Evolutionary conservation across 495 filamentous ascomycete species (phyloP), one percentile per base, ranked within the genome.

Genomic region (Cryomyces antarcticus): DNA sequence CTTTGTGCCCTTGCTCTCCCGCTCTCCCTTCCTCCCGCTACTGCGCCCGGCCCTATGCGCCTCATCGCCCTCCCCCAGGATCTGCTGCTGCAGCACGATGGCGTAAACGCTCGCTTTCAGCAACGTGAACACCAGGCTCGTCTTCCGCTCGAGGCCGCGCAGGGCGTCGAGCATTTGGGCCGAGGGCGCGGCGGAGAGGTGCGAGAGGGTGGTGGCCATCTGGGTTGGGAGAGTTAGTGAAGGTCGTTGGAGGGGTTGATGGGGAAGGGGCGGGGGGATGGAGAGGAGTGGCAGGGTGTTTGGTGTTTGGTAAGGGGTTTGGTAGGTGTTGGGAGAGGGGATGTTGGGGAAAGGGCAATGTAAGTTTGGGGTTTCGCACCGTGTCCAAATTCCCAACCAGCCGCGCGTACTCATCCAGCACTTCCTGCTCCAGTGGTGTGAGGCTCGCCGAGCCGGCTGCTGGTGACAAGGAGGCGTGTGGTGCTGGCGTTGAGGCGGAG

Each of bases 91-190:
- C 65, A 97, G 59, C 50, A 97, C 86, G 66, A 97, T 95, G 57
- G 80, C 89, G 60, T 96, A 96, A 40, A 96, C 89, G 61, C 88
- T 95, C 30, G 89, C 88, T 66, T 97, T 96, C 55, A 97, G 68
- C 56, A 95, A 56, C 46, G 89, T 97, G 60, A 88, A 93, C 30
- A 95, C 89, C 34, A 92, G 66, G 38, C 81, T 82, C 27, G 85
- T 94, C 69, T 96, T 94, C 49, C 89, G 70, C 64, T 97, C 89
- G 41, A 97, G 68, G 31, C 82, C 72, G 38, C 89, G 66, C 47
- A 97, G 62, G n/a, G 78, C 75, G 57, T 97, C 88, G 30, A 86
- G 65, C 39, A 86, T 77, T 51, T 77, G 73, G n/a, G 71, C 62
- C 0, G 77, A 75, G 0, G 82, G 80, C 29, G 64, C 64, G 37